phyloP scores from a whole-genome alignment of 2,329 filamentous ascomycete species.

The Plectosphaerella plurivora region DNA sequence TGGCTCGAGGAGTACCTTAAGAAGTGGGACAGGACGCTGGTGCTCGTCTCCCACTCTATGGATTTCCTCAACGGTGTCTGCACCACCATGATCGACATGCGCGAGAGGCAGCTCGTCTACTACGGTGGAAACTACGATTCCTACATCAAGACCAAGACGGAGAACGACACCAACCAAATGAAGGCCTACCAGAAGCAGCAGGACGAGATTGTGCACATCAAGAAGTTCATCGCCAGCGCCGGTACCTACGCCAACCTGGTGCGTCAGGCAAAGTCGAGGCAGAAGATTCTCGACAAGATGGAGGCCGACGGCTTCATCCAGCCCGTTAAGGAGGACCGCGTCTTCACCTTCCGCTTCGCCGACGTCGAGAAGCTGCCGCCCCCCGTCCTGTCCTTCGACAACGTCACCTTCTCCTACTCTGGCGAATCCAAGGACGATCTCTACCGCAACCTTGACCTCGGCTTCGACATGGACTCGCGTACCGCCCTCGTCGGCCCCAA shows the following conservation, averaged over 20 bases:
- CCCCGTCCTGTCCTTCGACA: constrained; percentile 91
- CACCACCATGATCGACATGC: constrained; percentile 98
- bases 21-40: constrained; percentile 97
- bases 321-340: constrained; percentile 75
- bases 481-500: constrained; percentile 96
- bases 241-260: constrained; percentile 99
- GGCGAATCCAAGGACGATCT: constrained; percentile 85
- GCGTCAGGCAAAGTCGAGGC: constrained; percentile 95
- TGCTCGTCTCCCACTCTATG: constrained; percentile 95
- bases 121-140: constrained; percentile 99
- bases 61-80: constrained; percentile 99
- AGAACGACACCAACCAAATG: constrained; percentile 97
- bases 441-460: constrained; percentile 94
- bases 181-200: constrained; percentile 99
- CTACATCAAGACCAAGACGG: constrained; percentile 87
- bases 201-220: constrained; percentile 98
- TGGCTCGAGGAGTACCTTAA: constrained; percentile 99
- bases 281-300: constrained; percentile 99
- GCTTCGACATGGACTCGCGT: constrained; percentile 99
- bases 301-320: constrained; percentile 98
- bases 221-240: constrained; percentile 99
- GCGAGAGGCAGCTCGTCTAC: constrained; percentile 82
- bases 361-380: constrained; percentile 99
- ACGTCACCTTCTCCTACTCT: constrained; percentile 97
- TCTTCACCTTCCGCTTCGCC: constrained; percentile 97